A percentile compares a stretch with the other conserved stretches of the same genome.
Evolutionary conservation across 2,329 filamentous ascomycete genomes (phyloP).

Genomic region (Tetracladium maxilliforme): DNA sequence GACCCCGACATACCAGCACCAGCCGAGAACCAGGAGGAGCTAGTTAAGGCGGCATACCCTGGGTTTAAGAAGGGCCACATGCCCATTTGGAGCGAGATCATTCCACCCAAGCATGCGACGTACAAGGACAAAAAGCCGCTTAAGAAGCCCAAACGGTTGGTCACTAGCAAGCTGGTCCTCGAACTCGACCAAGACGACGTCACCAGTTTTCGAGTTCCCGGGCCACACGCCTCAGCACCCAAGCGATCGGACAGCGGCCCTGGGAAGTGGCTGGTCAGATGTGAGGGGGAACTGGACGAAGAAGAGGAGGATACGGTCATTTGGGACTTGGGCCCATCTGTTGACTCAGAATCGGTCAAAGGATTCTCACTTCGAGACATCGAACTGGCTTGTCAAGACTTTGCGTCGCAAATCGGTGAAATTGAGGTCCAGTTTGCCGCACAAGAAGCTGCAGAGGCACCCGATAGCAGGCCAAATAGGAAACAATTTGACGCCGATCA

Average conservation of each 20-base stretch:
- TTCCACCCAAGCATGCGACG: slow-evolving; percentile 66
- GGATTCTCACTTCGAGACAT: slow-evolving; percentile 25
- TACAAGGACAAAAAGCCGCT: slow-evolving; percentile 66
- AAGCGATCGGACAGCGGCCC: too few species aligned
- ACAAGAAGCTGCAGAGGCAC: too few species aligned
- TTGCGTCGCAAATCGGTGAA: too few species aligned
- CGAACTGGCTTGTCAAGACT: too few species aligned
- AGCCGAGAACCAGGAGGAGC: slow-evolving; percentile 58
- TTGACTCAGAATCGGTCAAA: too few species aligned
- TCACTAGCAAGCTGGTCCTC: slow-evolving; percentile 76
- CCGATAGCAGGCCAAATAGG: too few species aligned
- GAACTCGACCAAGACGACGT: slow-evolving; percentile 81
- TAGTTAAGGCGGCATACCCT: slow-evolving; percentile 70
- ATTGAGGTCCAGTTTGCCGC: too few species aligned
- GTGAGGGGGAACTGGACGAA: slow-evolving; percentile 37
- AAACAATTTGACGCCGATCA: slow-evolving; percentile 19
- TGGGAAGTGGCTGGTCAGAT: too few species aligned
- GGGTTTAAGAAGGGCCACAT: slow-evolving; percentile 62
- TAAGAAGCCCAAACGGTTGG: slow-evolving; percentile 68
- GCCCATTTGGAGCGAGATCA: slow-evolving; percentile 67
- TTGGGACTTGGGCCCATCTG: too few species aligned
- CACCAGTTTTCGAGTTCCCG: slow-evolving; percentile 66
- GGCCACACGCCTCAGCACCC: slow-evolving; percentile 32
- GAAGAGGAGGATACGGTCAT: slow-evolving; percentile 32
- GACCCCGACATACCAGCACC: slow-evolving; percentile 51